Conservation (phyloP, 2,329 filamentous ascomycete genomes). For the Epichloe baconii region DNA sequence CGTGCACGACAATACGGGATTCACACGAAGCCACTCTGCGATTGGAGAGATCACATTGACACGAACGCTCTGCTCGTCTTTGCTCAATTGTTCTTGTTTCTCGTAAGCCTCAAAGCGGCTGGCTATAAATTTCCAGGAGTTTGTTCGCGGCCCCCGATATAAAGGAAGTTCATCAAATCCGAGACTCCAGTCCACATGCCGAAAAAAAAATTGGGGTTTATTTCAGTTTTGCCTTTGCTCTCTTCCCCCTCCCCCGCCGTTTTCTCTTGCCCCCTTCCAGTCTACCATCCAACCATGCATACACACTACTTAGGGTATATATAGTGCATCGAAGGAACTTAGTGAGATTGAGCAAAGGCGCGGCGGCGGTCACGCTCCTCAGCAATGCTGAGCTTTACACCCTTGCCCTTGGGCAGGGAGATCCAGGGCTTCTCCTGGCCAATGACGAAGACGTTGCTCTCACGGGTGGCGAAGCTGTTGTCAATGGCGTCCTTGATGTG, state of each 20-base stretch:
- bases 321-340: constrained; percentile 16
- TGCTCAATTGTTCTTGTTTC: constrained; percentile 19
- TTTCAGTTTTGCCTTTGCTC: not conserved
- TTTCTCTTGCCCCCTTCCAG: constrained; percentile 8
- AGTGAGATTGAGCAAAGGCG: constrained; percentile 44
- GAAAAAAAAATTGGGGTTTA: constrained; percentile 4
- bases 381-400: constrained; percentile 98
- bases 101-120: constrained; percentile 21
- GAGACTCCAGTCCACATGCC: constrained; percentile 28
- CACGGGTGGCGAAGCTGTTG: constrained; percentile 98
- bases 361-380: constrained; percentile 98
- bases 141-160: constrained; percentile 15
- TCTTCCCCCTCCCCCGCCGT: rapidly evolving
- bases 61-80: constrained; percentile 1
- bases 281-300: constrained; percentile 4
- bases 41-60: not conserved
- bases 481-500: constrained; percentile 99
- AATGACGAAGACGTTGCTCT: constrained; percentile 99
- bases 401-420: constrained; percentile 99
- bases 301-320: constrained; percentile 8
- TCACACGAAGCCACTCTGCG: not conserved
- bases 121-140: constrained; percentile 18
- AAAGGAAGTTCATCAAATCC: constrained; percentile 26
- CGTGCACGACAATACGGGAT: not conserved
- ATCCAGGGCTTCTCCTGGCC: constrained; percentile 98